Conservation (phyloP, 2,329 filamentous ascomycete genomes). For the Pseudogymnoascus sp. region DNA sequence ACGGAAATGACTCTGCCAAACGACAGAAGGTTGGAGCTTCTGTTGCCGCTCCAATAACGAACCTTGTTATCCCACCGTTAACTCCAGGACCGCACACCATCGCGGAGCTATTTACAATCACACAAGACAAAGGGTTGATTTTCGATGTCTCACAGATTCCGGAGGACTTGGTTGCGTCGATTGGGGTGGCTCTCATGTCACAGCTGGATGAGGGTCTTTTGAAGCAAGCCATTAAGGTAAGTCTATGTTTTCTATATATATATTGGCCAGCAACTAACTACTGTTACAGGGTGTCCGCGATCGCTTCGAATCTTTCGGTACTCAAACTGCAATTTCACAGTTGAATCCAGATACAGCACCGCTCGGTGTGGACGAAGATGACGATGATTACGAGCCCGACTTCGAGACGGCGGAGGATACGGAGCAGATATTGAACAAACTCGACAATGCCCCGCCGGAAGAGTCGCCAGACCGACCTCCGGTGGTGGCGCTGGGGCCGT, state of each 20-base stretch:
- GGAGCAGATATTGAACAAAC: slow-evolving; percentile 70
- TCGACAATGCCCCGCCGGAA: slow-evolving; percentile 60
- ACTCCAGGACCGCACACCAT: slow-evolving; percentile 69
- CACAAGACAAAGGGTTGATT: slow-evolving; percentile 44
- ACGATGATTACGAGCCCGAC: slow-evolving; percentile 90
- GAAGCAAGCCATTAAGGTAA: slow-evolving; percentile 65
- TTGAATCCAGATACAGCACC: slow-evolving; percentile 53
- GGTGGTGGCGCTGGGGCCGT: slow-evolving; percentile 54
- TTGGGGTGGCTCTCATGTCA: slow-evolving; percentile 71
- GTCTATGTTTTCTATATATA: slow-evolving; percentile 23
- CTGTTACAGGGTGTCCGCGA: slow-evolving; percentile 42
- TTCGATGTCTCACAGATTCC: slow-evolving; percentile 71
- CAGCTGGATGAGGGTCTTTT: slow-evolving; percentile 63
- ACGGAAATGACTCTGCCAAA: slow-evolving; percentile 71
- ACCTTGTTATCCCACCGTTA: slow-evolving; percentile 58
- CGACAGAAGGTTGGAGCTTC: slow-evolving; percentile 62
- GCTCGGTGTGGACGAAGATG: slow-evolving; percentile 65
- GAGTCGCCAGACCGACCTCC: slow-evolving; percentile 34
- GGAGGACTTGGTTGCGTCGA: slow-evolving; percentile 65
- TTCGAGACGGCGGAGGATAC: slow-evolving; percentile 69
- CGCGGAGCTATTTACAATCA: slow-evolving; percentile 81
- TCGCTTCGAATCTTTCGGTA: slow-evolving; percentile 33
- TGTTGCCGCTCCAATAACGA: slow-evolving; percentile 30
- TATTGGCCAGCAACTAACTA: slow-evolving; percentile 14
- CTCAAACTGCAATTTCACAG: slow-evolving; percentile 18